Evolutionary conservation across 306 rosid genomes (phyloP).

Genomic region (Vachellia collinsii): DNA sequence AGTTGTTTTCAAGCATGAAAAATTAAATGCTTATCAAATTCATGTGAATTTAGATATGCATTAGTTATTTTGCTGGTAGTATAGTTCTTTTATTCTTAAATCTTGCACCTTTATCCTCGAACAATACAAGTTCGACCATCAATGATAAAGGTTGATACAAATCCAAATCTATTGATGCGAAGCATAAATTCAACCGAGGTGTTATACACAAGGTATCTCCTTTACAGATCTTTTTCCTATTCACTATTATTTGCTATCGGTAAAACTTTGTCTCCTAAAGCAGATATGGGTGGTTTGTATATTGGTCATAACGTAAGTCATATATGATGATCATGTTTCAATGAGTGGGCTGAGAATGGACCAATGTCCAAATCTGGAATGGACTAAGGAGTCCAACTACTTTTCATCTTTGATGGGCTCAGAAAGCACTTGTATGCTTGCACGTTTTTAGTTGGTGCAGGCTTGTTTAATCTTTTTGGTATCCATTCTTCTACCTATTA

Average conservation of each 20-base stretch:
- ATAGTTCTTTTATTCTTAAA: constrained; percentile 13
- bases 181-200: constrained; percentile 68
- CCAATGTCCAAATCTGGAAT: neutral
- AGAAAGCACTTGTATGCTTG: neutral
- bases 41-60: neutral
- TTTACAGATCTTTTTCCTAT: neutral
- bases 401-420: neutral
- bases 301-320: neutral
- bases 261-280: constrained; percentile 9
- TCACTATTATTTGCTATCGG: neutral
- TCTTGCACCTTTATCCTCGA: constrained; percentile 62
- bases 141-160: constrained; percentile 69
- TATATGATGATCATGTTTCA: neutral
- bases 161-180: constrained; percentile 32
- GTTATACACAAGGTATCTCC: constrained; percentile 69
- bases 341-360: neutral
- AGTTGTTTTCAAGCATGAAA: neutral
- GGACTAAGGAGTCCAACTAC: neutral
- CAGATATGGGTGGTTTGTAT: neutral
- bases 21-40: neutral
- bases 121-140: constrained; percentile 72
- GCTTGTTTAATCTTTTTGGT: neutral
- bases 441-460: neutral
- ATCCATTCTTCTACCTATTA: constrained; percentile 9
- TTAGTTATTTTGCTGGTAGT: constrained; percentile 3